Percentiles rank a stretch among this genome's conserved stretches.
phyloP scores from a whole-genome alignment of 1,284 basidiomycete species.

The Entoloma clypeatum region DNA sequence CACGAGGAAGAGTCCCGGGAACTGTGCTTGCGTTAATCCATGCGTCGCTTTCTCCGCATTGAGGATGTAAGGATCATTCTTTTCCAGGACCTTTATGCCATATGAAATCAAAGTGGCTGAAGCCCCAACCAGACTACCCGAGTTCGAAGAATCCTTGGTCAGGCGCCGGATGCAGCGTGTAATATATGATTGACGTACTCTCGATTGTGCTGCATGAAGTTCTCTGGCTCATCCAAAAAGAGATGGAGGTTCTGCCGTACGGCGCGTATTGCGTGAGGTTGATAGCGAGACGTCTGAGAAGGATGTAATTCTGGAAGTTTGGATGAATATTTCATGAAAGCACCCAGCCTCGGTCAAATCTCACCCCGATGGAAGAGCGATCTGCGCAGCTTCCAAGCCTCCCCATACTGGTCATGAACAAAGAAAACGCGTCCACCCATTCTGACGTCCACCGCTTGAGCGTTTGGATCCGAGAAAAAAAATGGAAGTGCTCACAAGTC shows the following conservation, averaged over 20 bases:
- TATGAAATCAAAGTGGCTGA: conserved; percentile 23
- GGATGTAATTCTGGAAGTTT: too few species aligned
- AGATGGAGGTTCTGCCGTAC: conserved; percentile 16
- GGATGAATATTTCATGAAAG: too few species aligned
- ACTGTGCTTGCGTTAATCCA: conserved; percentile 6
- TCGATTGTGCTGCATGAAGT: conserved; percentile 18
- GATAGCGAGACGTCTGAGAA: too few species aligned
- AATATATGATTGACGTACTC: conserved; percentile 17
- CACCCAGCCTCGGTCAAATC: too few species aligned
- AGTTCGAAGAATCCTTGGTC: background rate
- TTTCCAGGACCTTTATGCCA: conserved; percentile 11
- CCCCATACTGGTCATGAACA: too few species aligned
- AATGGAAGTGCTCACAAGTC: too few species aligned
- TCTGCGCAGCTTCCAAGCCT: too few species aligned
- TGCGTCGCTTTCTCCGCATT: conserved; percentile 12
- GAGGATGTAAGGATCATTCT: conserved; percentile 18
- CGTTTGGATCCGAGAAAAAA: too few species aligned
- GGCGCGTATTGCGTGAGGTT: conserved; percentile 14
- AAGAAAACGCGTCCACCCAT: too few species aligned
- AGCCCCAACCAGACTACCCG: conserved; percentile 14
- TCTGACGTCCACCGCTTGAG: too few species aligned
- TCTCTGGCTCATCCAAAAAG: conserved; percentile 17
- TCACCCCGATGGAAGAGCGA: too few species aligned
- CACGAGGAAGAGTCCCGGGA: conserved; percentile 21
- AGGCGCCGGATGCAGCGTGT: background rate